phyloP scores from a whole-genome alignment of 305 asterid genomes.

The Fraxinus paxiana region DNA sequence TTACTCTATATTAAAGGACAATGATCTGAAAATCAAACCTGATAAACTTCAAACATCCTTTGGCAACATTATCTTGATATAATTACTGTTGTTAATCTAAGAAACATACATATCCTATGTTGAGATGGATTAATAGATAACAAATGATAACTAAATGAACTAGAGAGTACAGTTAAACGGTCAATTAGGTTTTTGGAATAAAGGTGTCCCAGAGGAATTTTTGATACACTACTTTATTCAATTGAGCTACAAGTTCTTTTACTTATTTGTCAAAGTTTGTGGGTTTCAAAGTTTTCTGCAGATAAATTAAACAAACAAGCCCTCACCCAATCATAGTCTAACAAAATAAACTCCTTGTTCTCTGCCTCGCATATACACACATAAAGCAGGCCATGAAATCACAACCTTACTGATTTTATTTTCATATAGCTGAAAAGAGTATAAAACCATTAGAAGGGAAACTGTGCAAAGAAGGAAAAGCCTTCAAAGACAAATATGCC shows the following conservation, averaged over 20 bases:
- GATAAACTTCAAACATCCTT: background rate
- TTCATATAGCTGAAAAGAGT: background rate
- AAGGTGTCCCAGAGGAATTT: background rate
- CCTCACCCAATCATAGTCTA: background rate
- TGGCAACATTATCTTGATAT: background rate
- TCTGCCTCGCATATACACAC: background rate
- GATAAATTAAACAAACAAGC: background rate
- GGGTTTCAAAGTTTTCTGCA: background rate
- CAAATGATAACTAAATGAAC: no score
- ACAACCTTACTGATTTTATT: background rate
- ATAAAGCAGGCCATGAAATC: background rate
- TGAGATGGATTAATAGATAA: background rate
- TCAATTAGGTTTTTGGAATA: background rate
- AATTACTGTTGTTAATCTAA: background rate
- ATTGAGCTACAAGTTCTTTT: background rate
- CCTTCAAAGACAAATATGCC: background rate
- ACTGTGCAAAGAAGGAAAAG: background rate
- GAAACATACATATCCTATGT: background rate
- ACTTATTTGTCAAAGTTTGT: background rate
- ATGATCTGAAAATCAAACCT: background rate
- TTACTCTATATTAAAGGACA: constrained; percentile 9
- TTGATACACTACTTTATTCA: background rate
- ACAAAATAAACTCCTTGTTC: background rate
- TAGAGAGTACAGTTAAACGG: background rate
- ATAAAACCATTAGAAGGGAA: background rate